Evolutionary conservation across 176 grass and related monocot genomes (phyloP).

Genomic region (Musa troglodytarum): DNA sequence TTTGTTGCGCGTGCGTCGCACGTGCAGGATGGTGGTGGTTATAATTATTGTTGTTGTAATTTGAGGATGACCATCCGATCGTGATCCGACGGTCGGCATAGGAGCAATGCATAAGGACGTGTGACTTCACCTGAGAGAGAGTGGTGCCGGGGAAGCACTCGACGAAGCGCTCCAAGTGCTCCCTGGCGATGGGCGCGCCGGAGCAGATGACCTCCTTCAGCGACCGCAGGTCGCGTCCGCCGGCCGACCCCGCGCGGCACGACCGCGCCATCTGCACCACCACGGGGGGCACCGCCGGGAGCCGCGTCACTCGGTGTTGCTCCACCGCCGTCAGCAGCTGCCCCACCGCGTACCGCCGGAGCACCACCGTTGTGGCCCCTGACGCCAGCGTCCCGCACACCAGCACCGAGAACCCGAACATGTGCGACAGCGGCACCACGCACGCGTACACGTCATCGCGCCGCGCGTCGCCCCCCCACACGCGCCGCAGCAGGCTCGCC

Average conservation of each 20-base stretch:
- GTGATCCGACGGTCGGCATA: constrained; percentile 5
- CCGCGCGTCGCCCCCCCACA: constrained; percentile 10
- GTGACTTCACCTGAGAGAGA: constrained; percentile 25
- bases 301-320: constrained; percentile 25
- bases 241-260: not conserved
- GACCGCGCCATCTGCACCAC: constrained; percentile 30
- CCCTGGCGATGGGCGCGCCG: constrained; percentile 27
- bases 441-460: constrained; percentile 35
- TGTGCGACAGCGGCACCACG: constrained; percentile 43
- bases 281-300: constrained; percentile 39
- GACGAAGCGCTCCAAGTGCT: constrained; percentile 34
- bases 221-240: not conserved
- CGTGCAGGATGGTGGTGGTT: too few relatives aligned
- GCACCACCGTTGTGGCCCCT: constrained; percentile 28
- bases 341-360: constrained; percentile 14
- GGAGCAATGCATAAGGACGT: not conserved
- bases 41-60: too few relatives aligned
- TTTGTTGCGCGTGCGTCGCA: too few relatives aligned
- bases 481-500: constrained; percentile 11
- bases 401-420: constrained; percentile 48
- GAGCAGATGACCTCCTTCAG: constrained; percentile 36
- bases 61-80: not conserved
- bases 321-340: constrained; percentile 20
- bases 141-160: constrained; percentile 19
- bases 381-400: constrained; percentile 22